Base-by-base conservation (phyloP, 2,329 filamentous ascomycete genomes). In the Westerdykella sp. region DNA sequence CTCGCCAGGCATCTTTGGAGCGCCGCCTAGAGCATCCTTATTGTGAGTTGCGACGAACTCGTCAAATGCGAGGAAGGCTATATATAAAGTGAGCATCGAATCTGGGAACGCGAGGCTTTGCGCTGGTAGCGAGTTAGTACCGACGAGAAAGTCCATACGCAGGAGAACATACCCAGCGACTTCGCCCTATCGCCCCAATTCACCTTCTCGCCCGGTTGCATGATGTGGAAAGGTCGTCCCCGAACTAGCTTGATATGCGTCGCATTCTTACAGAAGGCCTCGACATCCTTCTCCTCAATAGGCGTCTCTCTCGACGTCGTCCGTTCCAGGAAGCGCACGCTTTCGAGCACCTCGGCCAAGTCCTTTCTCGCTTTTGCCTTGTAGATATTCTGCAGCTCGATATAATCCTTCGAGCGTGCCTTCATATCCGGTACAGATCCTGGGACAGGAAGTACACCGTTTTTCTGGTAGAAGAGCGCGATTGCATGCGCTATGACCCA, bases 381-480 rank as follows among this genome's bases (percentile, higher is more conserved):
- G 78, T 97, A 98, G 46, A 97, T 80, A 56, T 86, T 91, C 64
- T 97, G 93, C 11, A 98, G 76, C 56, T 83, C 76, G 53, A 98
- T 84, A 70, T 98, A 98, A 49, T 94, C 85, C 43, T 77, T 80
- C 3, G 90, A 95, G 61, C 91, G 80, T 2, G 93, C 89, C 72
- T 98, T 98, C 93, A 98, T 98, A 65, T 98, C 93, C 1, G 94
- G 93, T 1, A 98, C 73, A 3, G 84, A 82, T 11, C 93, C 94
- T 0, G 90, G 84, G 0, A 98, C 73, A 13, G 93, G 93, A 5
- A 98, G 75, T 22, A 83, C 76, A 6, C 76, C 71, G 61, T 96
- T 81, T 42, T 80, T 80, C 9, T 77, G 67, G 65, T 91, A 83
- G 66, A 98, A 98, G 15, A 76, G 62, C 47, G 81, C 81, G 43